Evolutionary conservation across 371 early-diverging fungal species (phyloP).

Genomic region (Circinella umbellata): DNA sequence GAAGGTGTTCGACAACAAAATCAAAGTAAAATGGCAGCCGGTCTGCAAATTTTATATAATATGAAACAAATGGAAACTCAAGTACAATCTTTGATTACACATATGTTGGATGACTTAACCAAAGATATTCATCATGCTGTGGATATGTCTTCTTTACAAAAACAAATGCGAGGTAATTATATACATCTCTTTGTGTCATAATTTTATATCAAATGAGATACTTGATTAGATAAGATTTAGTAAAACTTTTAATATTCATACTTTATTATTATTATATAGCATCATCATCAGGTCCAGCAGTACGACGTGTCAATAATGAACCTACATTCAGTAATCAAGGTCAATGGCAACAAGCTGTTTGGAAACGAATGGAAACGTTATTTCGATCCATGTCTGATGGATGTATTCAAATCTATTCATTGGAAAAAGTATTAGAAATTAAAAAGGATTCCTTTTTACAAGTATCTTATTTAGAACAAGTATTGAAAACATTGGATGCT

Average conservation of each 20-base stretch:
- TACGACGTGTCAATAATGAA: slow-evolving; percentile 58
- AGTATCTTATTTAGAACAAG: slow-evolving; percentile 65
- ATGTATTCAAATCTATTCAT: slow-evolving; percentile 71
- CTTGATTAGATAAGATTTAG: too few relatives aligned
- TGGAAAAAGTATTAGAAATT: slow-evolving; percentile 73
- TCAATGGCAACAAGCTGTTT: slow-evolving; percentile 58
- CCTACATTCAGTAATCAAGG: slow-evolving; percentile 58
- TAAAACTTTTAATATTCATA: too few relatives aligned
- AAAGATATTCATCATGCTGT: slow-evolving; percentile 63
- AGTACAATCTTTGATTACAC: slow-evolving; percentile 47
- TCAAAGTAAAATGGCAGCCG: slow-evolving; percentile 75
- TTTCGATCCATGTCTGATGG: slow-evolving; percentile 75
- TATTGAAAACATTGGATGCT: slow-evolving; percentile 48
- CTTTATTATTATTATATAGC: background rate
- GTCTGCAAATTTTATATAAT: slow-evolving; percentile 79
- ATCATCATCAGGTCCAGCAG: slow-evolving; percentile 31
- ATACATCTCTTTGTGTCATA: background rate
- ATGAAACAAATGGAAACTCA: slow-evolving; percentile 63
- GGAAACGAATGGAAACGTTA: slow-evolving; percentile 75
- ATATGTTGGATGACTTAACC: slow-evolving; percentile 54
- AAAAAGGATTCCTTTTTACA: slow-evolving; percentile 75
- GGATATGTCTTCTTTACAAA: slow-evolving; percentile 67
- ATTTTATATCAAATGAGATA: background rate
- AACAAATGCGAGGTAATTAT: slow-evolving; percentile 62
- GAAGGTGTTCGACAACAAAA: slow-evolving; percentile 67